Conservation (phyloP, 345 rosid species). For the Mercurialis annua region DNA sequence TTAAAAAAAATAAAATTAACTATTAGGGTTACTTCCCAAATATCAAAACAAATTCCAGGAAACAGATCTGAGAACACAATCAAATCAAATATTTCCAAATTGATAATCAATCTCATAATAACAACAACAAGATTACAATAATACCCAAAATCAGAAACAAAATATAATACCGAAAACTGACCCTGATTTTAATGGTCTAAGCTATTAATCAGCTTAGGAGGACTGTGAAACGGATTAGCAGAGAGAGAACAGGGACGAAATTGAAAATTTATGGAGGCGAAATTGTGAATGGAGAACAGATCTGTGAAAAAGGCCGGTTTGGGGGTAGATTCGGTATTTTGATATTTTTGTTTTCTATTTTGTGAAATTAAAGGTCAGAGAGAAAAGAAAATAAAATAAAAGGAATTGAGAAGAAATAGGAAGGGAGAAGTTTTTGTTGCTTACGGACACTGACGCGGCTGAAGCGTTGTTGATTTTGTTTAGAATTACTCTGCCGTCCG, state of each 20-base stretch:
- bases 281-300: conserved; percentile 13
- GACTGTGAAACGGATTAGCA: conserved; percentile 3
- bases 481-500: too few relatives aligned
- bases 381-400: not conserved
- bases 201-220: not conserved
- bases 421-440: conserved; percentile 17
- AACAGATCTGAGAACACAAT: conserved; percentile 14
- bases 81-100: conserved; percentile 16
- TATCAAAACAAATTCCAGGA: not conserved
- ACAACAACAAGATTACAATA: not conserved
- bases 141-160: not conserved
- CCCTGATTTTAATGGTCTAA: conserved; percentile 12
- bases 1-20: not conserved
- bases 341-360: not conserved
- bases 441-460: conserved; percentile 21
- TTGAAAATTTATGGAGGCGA: not conserved
- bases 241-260: not conserved
- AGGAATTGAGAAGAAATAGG: not conserved
- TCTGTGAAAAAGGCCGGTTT: not conserved
- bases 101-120: conserved; percentile 5
- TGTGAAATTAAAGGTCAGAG: too few relatives aligned
- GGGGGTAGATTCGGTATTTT: conserved; percentile 15
- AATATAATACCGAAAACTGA: not conserved
- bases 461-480: conserved; percentile 20
- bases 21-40: conserved; percentile 18